phyloP scores from a whole-genome alignment of 805 yeast species.

The Saccharomycodes ludwigii region DNA sequence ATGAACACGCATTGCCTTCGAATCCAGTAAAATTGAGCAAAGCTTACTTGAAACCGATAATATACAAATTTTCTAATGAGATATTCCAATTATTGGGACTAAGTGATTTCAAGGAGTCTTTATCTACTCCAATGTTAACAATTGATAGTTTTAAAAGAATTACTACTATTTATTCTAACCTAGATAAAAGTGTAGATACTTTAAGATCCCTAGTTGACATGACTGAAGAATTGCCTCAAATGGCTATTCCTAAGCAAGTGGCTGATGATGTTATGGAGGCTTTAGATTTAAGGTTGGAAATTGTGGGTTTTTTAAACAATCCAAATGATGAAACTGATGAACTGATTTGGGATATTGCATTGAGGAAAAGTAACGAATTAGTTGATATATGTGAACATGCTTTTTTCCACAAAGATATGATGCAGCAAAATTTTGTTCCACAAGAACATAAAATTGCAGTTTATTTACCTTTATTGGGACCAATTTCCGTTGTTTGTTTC shows the following conservation, averaged over 20 bases:
- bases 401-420: slow-evolving; percentile 89
- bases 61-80: slow-evolving; percentile 66
- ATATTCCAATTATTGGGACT: slow-evolving; percentile 63
- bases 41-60: slow-evolving; percentile 38
- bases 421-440: slow-evolving; percentile 89
- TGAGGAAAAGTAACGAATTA: slow-evolving; percentile 38
- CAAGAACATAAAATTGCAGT: slow-evolving; percentile 94
- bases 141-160: slow-evolving; percentile 55
- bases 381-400: slow-evolving; percentile 41
- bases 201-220: slow-evolving; percentile 61
- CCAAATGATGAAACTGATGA: slow-evolving; percentile 19
- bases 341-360: slow-evolving; percentile 42
- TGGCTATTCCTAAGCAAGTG: slow-evolving; percentile 73
- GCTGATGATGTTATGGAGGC: slow-evolving; percentile 42
- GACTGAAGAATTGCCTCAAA: slow-evolving; percentile 55
- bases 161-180: slow-evolving; percentile 39
- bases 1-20: slow-evolving; percentile 16
- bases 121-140: slow-evolving; percentile 40
- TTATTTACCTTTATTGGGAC: slow-evolving; percentile 82
- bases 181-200: slow-evolving; percentile 53
- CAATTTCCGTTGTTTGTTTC: slow-evolving; percentile 52
- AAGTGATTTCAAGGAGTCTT: slow-evolving; percentile 37
- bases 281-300: slow-evolving; percentile 26
- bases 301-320: slow-evolving; percentile 19
- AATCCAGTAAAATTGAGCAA: slow-evolving; percentile 22